Evolutionary conservation across 2,329 filamentous ascomycete genomes (phyloP), one percentile per base, ranked within the genome.

Genomic region (Aureobasidium sp.): DNA sequence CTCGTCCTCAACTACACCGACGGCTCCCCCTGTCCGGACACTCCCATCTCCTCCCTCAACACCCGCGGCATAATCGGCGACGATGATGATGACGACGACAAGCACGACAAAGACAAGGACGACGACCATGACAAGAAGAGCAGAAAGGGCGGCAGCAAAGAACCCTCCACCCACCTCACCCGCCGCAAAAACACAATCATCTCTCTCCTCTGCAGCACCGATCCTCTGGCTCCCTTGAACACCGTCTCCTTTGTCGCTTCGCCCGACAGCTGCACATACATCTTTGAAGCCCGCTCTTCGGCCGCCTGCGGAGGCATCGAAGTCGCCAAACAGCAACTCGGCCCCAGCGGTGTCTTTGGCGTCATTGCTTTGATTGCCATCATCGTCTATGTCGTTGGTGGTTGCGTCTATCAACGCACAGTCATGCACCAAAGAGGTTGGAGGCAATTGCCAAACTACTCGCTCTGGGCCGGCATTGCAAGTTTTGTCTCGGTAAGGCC

Each of bases 381-480:
- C 32, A 72, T 91, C 8, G 93, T 93, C 19, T 98, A 98, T 70
- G 75, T 95, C 53, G 79, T 94, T 32, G 93, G 93, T 61, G 93
- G 93, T 64, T 86, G 95, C 62, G 90, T 95, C 58, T 98, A 97
- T 74, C 91, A 96, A 70, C 83, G 93, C 56, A 94, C 89, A 27
- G 90, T 98, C 55, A 85, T 90, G 71, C 88, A 98, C 68, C 90
- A 95, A 62, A 80, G 93, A 57, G 93, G 93, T 42, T 97, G 91
- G 93, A 82, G 88, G 61, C 93, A 98, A 69, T 74, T 96, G 61
- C 93, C 93, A 50, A 97, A 98, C 72, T 96, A 93, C 73, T 83
- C 81, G 61, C 79, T 96, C 61, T 98, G 93, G 93, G 84, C 88
- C 25, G 85, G 89, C 52, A 87, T 96, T 57, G 84, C 87, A 71